A percentile compares a stretch with the other conserved stretches of the same genome.
Evolutionary conservation across 2,329 filamentous ascomycete species (phyloP).

Genomic region (Ceratocystis ficicola): DNA sequence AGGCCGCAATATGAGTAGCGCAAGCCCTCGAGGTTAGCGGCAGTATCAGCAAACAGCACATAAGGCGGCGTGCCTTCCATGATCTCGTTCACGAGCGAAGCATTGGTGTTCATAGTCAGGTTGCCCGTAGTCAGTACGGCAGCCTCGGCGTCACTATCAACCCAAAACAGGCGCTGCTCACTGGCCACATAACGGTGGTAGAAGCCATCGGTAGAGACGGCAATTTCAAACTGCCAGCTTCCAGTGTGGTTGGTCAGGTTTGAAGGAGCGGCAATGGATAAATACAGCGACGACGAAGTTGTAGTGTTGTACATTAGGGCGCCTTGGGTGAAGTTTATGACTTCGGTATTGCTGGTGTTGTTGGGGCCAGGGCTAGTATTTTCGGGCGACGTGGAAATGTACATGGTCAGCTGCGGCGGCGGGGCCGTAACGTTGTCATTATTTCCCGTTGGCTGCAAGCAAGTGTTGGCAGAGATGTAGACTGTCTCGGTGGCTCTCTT

Average conservation of each 20-base stretch:
- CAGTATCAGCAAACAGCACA: constrained; percentile 62
- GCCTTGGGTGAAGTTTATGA: constrained; percentile 49
- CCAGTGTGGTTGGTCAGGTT: constrained; percentile 48
- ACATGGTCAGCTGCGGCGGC: constrained; percentile 65
- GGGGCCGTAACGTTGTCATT: constrained; percentile 12
- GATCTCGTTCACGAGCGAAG: constrained; percentile 34
- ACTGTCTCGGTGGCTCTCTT: constrained; percentile 32
- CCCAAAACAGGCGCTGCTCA: constrained; percentile 48
- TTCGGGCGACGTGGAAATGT: constrained; percentile 53
- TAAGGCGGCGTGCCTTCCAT: constrained; percentile 50
- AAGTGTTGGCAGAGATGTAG: constrained; percentile 79
- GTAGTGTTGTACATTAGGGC: constrained; percentile 54
- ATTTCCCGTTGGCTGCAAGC: constrained; percentile 52
- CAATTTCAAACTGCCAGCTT: constrained; percentile 68
- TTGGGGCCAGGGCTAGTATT: constrained; percentile 56
- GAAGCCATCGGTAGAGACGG: constrained; percentile 64
- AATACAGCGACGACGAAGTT: constrained; percentile 55
- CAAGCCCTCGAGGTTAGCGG: constrained; percentile 53
- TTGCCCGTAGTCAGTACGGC: constrained; percentile 70
- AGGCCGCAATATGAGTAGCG: constrained; percentile 75
- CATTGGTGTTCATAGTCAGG: constrained; percentile 46
- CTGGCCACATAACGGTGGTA: constrained; percentile 53
- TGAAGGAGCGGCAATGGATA: constrained; percentile 62
- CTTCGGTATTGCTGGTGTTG: constrained; percentile 27
- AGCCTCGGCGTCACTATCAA: constrained; percentile 72